A percentile compares a stretch with the other conserved stretches of the same genome.
phyloP scores from a whole-genome alignment of 768 basidiomycete species.

The Tubosaeta brunneosetosa region DNA sequence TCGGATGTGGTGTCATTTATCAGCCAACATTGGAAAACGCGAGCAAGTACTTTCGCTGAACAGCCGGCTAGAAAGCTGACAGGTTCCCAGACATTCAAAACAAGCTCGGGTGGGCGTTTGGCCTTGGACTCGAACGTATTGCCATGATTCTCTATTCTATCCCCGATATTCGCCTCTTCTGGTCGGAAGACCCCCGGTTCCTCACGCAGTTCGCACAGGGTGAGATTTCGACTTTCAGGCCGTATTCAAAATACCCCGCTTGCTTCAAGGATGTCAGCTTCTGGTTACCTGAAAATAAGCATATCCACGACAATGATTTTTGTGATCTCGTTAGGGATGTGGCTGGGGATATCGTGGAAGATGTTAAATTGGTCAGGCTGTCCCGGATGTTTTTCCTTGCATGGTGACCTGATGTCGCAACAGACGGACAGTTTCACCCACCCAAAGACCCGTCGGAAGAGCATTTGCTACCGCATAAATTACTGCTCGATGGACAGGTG shows the following conservation, averaged over 20 bases:
- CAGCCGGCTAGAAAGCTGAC: constrained; percentile 7
- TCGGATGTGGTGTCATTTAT: constrained; percentile 88
- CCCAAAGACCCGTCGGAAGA: constrained; percentile 76
- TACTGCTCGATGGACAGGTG: constrained; percentile 97
- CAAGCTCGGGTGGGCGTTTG: constrained; percentile 97
- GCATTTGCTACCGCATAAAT: constrained; percentile 85
- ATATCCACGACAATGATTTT: constrained; percentile 92
- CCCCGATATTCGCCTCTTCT: constrained; percentile 97
- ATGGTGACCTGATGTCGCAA: constrained; percentile 3
- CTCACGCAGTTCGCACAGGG: constrained; percentile 77
- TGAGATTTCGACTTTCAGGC: constrained; percentile 75
- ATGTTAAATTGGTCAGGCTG: constrained; percentile 69
- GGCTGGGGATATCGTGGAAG: constrained; percentile 89
- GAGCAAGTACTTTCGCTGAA: constrained; percentile 46
- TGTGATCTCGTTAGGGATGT: constrained; percentile 92
- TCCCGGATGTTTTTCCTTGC: not conserved
- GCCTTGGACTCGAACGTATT: constrained; percentile 93
- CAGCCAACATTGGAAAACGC: constrained; percentile 86
- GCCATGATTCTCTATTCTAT: constrained; percentile 97
- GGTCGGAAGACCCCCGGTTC: constrained; percentile 89
- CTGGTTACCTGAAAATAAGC: constrained; percentile 62
- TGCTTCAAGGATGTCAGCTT: constrained; percentile 95
- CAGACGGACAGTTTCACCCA: constrained; percentile 92
- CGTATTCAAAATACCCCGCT: constrained; percentile 89
- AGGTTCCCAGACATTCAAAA: constrained; percentile 55